These are phyloP conservation scores for Vaccinium macrocarpon DNA, from an alignment of 148 eudicot species.

Conservation along the genomic window DNA sequence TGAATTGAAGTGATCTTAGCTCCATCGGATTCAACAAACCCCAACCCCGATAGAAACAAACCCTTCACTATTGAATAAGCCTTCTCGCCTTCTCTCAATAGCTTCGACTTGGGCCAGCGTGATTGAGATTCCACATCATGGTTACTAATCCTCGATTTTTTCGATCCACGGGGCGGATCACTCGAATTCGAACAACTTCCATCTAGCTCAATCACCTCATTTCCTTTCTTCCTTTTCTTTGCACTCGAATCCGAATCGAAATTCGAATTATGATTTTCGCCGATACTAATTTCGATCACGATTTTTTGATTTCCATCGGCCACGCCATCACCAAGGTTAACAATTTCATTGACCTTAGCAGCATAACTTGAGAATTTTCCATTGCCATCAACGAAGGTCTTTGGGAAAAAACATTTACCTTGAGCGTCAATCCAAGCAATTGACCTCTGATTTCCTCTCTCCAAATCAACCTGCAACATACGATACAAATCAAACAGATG, in stretches of 20 bases:
- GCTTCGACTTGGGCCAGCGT: slow-evolving; percentile 44
- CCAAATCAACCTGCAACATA: slow-evolving; percentile 24
- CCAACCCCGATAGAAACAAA: slow-evolving; percentile 36
- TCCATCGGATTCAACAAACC: slow-evolving; percentile 23
- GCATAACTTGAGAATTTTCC: slow-evolving; percentile 4
- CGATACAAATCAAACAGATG: slow-evolving; percentile 19
- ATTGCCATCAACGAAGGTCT: slow-evolving; percentile 32
- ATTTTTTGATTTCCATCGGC: slow-evolving; percentile 13
- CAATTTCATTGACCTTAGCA: not conserved
- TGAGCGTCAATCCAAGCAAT: slow-evolving; percentile 67
- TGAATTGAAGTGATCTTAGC: slow-evolving; percentile 43
- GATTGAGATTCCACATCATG: slow-evolving; percentile 12
- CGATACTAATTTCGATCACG: slow-evolving; percentile 36
- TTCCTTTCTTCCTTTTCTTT: slow-evolving; percentile 22
- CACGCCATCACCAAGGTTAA: not conserved
- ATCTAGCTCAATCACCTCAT: slow-evolving; percentile 10
- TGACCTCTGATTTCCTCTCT: slow-evolving; percentile 37
- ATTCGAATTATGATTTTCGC: slow-evolving; percentile 9
- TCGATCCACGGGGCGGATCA: not conserved
- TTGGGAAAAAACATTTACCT: slow-evolving; percentile 49
- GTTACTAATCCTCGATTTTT: slow-evolving; percentile 16
- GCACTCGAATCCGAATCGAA: not conserved
- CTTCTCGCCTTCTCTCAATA: slow-evolving; percentile 33
- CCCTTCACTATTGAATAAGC: slow-evolving; percentile 22
- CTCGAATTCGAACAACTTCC: slow-evolving; percentile 20